Base-by-base conservation (phyloP, 2,329 filamentous ascomycete species). In the Cytospora piceae region DNA sequence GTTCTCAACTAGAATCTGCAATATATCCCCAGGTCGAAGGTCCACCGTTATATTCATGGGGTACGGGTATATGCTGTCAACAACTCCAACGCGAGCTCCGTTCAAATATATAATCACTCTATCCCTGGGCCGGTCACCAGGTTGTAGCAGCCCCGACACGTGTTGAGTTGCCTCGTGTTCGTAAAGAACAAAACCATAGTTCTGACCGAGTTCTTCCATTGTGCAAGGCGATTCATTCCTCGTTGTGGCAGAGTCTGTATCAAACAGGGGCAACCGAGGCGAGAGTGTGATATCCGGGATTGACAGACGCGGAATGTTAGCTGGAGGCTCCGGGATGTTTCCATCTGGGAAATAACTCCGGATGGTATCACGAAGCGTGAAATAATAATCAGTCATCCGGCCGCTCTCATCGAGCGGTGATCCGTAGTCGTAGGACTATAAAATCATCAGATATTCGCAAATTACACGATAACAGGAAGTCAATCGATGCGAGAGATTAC, bases 371-470 rank as follows among this genome's bases (percentile, higher is more conserved):
- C 80, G 75, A 34, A 82, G 71, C 9, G 73, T 73, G 55, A 74
- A 71, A 68, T 82, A 84, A 20, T 83, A 68, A 14, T 80, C 76
- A 2, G 77, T 82, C 0, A 77, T 76, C 1, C 81, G 75, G 2
- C 82, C 82, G 55, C 77, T 82, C 71, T 85, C 82, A 58, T 83
- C 81, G 9, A 84, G 73, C 1, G 82, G 80, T 0, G 82, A 74
- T 29, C 80, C 81, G 59, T 84, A 84, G 69, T 85, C 82, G 67
- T 84, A 85, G 66, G 79, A 49, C 46, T 49, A 49, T n/a, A 24
- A 3, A 4, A 12, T 11, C 0, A 49, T 49, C 8, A 49, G 46
- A 49, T 24, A n/a, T 11, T 14, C 9, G 4, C 27, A 5, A 29
- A 3, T 7, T 14, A 49, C n/a, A 24, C 14, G n/a, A 12, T 14